Conservation (phyloP, 768 basidiomycete genomes). For the Rhodotorula taiwanensis region DNA sequence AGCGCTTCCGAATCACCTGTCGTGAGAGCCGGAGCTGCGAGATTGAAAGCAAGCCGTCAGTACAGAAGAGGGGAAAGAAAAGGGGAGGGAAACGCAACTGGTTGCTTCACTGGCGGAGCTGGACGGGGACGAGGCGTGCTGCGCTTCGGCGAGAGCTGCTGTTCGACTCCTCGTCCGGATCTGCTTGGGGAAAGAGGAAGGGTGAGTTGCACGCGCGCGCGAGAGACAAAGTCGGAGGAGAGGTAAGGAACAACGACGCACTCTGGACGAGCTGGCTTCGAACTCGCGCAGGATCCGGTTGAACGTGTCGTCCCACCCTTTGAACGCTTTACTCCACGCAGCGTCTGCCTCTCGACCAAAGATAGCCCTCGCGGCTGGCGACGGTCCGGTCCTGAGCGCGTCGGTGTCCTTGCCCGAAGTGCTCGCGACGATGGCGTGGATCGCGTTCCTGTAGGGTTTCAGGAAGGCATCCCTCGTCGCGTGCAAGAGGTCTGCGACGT, state of each 20-base stretch:
- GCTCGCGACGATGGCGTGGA: slow-evolving; percentile 68
- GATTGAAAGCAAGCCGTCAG: background rate
- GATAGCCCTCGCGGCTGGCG: background rate
- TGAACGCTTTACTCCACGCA: slow-evolving; percentile 38
- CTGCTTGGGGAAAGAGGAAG: no score
- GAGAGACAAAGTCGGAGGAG: no score
- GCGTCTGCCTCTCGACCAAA: slow-evolving; percentile 10
- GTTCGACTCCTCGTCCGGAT: background rate
- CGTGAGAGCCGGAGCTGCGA: slow-evolving; percentile 6
- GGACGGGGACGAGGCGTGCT: slow-evolving; percentile 3
- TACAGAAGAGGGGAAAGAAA: no score
- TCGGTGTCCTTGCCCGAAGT: slow-evolving; percentile 44
- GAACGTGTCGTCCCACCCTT: slow-evolving; percentile 74
- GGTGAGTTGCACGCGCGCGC: no score
- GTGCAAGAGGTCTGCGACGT: slow-evolving; percentile 77
- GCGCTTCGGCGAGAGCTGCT: background rate
- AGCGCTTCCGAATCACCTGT: background rate
- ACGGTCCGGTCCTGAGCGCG: background rate
- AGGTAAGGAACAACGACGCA: background rate
- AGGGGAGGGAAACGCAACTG: background rate
- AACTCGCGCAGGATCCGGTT: slow-evolving; percentile 65
- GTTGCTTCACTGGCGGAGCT: slow-evolving; percentile 10
- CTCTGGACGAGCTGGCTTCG: slow-evolving; percentile 62
- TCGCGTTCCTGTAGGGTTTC: slow-evolving; percentile 74
- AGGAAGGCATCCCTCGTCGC: slow-evolving; percentile 78